Percentiles rank a stretch among this genome's conserved stretches.
These are phyloP conservation scores for Dimocarpus longan DNA, from an alignment of 345 rosid genomes.

Conservation along the genomic window DNA sequence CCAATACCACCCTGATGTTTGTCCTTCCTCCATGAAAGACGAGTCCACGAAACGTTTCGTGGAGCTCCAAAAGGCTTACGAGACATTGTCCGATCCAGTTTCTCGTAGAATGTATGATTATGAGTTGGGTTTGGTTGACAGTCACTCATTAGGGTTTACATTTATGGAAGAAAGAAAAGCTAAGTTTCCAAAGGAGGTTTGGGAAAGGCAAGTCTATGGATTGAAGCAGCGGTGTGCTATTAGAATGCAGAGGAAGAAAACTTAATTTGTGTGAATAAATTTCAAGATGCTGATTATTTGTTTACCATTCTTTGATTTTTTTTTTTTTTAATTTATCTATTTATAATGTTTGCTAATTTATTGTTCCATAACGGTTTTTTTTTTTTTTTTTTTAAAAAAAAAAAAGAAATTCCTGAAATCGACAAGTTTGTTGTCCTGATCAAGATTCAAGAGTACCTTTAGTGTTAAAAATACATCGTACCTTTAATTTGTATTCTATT, in stretches of 20 bases:
- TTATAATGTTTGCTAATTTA: too few species aligned
- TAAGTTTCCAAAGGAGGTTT: conserved; percentile 26
- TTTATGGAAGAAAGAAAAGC: conserved; percentile 8
- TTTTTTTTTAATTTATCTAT: too few species aligned
- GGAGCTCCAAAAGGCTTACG: conserved; percentile 46
- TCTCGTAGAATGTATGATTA: conserved; percentile 33
- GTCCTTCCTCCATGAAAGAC: conserved; percentile 31
- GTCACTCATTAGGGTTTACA: conserved; percentile 1
- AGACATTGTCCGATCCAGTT: conserved; percentile 43
- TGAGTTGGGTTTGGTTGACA: conserved; percentile 25
- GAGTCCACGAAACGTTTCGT: conserved; percentile 38
- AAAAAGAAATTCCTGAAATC: too few species aligned
- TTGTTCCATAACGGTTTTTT: too few species aligned
- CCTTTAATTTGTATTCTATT: too few species aligned
- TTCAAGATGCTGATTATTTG: not conserved
- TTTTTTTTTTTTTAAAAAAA: too few species aligned
- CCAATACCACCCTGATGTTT: conserved; percentile 45
- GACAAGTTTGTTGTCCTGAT: too few species aligned
- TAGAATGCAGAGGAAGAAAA: conserved; percentile 27
- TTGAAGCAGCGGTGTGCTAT: conserved; percentile 29
- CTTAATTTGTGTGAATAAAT: not conserved
- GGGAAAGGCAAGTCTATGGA: conserved; percentile 43
- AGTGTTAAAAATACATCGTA: too few species aligned
- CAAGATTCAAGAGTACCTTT: too few species aligned
- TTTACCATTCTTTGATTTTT: not conserved